Percentiles rank a stretch among this genome's conserved stretches.
These are phyloP conservation scores for Irpex sp. DNA, from an alignment of 1,284 basidiomycete genomes.

Conservation along the genomic window DNA sequence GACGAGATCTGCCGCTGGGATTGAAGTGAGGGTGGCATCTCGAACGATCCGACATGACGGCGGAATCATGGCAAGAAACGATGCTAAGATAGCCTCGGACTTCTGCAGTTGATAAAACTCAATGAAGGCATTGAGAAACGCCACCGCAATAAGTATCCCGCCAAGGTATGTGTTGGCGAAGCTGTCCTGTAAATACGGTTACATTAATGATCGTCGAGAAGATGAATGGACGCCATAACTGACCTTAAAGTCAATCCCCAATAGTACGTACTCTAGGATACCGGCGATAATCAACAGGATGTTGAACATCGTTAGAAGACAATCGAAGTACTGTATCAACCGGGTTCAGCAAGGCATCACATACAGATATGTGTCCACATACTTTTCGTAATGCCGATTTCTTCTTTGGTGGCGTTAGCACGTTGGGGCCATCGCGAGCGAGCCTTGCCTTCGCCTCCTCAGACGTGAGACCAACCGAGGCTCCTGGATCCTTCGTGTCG, in stretches of 20 bases:
- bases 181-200: slow-evolving; percentile 39
- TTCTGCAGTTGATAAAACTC: slow-evolving; percentile 72
- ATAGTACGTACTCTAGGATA: slow-evolving; percentile 59
- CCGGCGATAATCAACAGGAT: slow-evolving; percentile 61
- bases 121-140: slow-evolving; percentile 66
- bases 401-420: slow-evolving; percentile 66
- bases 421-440: slow-evolving; percentile 51
- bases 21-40: slow-evolving; percentile 49
- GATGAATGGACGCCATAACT: slow-evolving; percentile 3
- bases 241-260: slow-evolving; percentile 60
- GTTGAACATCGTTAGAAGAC: slow-evolving; percentile 65
- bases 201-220: background rate
- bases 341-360: slow-evolving; percentile 5
- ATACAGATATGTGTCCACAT: slow-evolving; percentile 13
- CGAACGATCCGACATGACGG: slow-evolving; percentile 64
- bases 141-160: slow-evolving; percentile 64
- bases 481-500: slow-evolving; percentile 48
- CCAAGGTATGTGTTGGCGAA: slow-evolving; percentile 67
- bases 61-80: slow-evolving; percentile 70
- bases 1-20: slow-evolving; percentile 63
- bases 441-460: slow-evolving; percentile 55
- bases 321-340: slow-evolving; percentile 51
- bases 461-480: slow-evolving; percentile 47
- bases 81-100: slow-evolving; percentile 66
- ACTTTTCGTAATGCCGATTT: slow-evolving; percentile 65